Base-by-base conservation (phyloP, 345 rosid genomes). In the Citrus medica region DNA sequence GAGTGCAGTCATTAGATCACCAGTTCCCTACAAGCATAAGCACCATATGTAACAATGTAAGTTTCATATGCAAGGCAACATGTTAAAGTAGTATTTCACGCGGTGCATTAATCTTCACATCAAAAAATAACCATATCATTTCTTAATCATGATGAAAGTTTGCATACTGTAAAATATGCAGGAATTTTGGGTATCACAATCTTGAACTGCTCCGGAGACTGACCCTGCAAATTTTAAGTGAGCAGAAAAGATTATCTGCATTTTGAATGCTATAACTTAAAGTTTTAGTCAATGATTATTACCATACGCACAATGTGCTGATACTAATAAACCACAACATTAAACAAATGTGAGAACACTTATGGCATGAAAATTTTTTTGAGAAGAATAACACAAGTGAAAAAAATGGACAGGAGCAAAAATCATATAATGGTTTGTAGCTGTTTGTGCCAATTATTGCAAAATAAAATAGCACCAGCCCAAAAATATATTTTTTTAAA, bases 1-100 rank as follows among this genome's bases (percentile, higher is more conserved):
- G 74, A 96, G 97, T 78, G 99, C 97, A 42, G 99, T 96, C 92
- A 86, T 92, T 74, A 94, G 90, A 91, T 96, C 99, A 83, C 99
- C 99, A 1, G 97, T 94, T 79, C 99, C 99, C 98, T 96, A 77
- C 86, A 89, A 62, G 51, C 60, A 66, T 63, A 75, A 71, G 56
- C 56, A 73, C 3, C 51, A 80, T 35, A 61, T 53, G 22, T 51
- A 67, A 67, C 28, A 78, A 10, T 4, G 28, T 83, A 33, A 67
- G 83, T 66, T 78, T 32, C 62, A 46, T 24, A 38, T 37, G 42
- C 28, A 28, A 19, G 21, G 69, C 30, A 59, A n/a, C 13, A 17
- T 28, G 37, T 9, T 16, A 9, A 48, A 48, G 32, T 51, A 51
- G 32, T 51, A 7, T 17, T 28, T 51, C 8, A 1, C 5, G 19